Base-by-base conservation (phyloP, 306 rosid species). In the Fragaria iinumae region DNA sequence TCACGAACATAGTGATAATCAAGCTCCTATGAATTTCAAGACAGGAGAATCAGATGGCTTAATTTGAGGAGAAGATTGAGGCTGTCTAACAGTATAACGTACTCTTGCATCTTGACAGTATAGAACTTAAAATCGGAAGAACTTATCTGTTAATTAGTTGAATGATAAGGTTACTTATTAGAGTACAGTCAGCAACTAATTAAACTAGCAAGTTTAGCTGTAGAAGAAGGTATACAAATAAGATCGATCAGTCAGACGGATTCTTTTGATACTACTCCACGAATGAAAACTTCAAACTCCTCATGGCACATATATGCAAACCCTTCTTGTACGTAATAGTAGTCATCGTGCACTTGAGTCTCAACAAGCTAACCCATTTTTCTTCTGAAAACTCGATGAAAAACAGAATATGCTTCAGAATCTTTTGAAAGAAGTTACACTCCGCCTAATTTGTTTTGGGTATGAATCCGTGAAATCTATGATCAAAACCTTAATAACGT, bases 341-440 rank as follows among this genome's bases (percentile, higher is more conserved):
- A 32, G 63, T 32, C 36, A 3, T 83, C 82, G 81, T 82, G 84
- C 89, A 85, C 89, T 84, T 74, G 74, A 84, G 56, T 39, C 43
- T 39, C 9, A 39, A 4, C 21, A 36, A 63, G 68, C 18, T 59
- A 10, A 23, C 4, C 41, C 17, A 32, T 23, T 25, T 25, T 62
- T 83, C 67, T 62, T 80, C 34, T 43, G 45, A 52, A 75, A 39
- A 57, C 52, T 9, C 64, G 27, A 49, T 76, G 50, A 69, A 32
- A 18, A 29, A 69, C 70, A 68, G 89, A 88, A 90, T 84, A 86
- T 90, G 83, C 89, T 81, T 64, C 71, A 81, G 78, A 83, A 78
- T 75, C 85, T 76, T 12, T 47, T 72, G 68, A 84, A 86, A 85
- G 79, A 86, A 72, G 55, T 82, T 75, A 9, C 32, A 21, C 39